phyloP scores from a whole-genome alignment of 2,329 filamentous ascomycete genomes.

The Drechslerella stenobrocha region DNA sequence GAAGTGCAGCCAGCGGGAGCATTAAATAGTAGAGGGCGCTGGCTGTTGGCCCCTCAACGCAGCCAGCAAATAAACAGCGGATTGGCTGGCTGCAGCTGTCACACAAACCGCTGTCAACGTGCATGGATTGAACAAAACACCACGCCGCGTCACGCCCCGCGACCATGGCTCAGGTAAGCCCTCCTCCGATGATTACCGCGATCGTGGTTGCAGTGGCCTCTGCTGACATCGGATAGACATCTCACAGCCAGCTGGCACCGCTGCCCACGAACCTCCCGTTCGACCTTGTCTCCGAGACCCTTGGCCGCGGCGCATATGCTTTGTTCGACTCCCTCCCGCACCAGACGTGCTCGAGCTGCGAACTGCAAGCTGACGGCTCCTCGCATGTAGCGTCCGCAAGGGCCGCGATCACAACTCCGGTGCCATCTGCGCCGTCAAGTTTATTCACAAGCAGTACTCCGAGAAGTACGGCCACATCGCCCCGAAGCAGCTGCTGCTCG shows the following conservation, averaged over 20 bases:
- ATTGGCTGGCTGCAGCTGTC: too few relatives aligned
- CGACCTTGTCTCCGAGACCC: conserved; percentile 91
- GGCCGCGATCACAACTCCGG: conserved; percentile 58
- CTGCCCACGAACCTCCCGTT: conserved; percentile 85
- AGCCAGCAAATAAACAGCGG: too few relatives aligned
- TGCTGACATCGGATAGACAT: conserved; percentile 18
- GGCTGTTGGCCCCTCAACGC: conserved; percentile 43
- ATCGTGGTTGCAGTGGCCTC: conserved; percentile 63
- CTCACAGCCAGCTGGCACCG: conserved; percentile 71
- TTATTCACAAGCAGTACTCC: conserved; percentile 97
- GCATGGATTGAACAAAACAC: neutral
- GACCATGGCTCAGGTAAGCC: conserved; percentile 1
- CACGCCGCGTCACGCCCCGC: neutral
- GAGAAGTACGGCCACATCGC: conserved; percentile 84
- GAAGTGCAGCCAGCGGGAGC: too few relatives aligned
- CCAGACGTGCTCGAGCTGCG: conserved; percentile 20
- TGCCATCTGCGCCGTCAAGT: conserved; percentile 90
- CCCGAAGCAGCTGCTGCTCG: conserved; percentile 85
- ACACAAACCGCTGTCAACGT: too few relatives aligned
- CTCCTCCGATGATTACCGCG: neutral
- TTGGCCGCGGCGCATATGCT: conserved; percentile 94
- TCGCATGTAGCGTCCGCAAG: conserved; percentile 76
- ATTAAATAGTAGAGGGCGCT: too few relatives aligned
- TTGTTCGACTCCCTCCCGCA: conserved; percentile 67
- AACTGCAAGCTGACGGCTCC: conserved; percentile 26